These are phyloP conservation scores for Lentinula edodes DNA, from an alignment of 768 basidiomycete genomes.

Conservation along the genomic window DNA sequence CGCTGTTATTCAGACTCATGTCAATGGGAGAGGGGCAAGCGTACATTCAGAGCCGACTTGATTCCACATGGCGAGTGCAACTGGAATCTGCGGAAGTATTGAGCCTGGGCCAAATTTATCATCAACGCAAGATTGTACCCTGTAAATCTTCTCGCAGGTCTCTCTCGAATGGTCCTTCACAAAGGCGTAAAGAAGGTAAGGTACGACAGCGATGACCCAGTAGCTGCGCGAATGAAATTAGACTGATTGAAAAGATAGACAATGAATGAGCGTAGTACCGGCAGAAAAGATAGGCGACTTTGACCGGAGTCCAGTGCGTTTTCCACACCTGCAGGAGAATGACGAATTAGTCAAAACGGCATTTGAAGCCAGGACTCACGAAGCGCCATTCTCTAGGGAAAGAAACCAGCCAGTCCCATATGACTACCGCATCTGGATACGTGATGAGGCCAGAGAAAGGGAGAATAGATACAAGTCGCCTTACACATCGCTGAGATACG, in stretches of 20 bases:
- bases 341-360: conserved; percentile 7
- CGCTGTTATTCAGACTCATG: conserved; percentile 8
- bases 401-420: conserved; percentile 85
- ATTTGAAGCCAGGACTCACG: conserved; percentile 31
- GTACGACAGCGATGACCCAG: conserved; percentile 78
- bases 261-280: conserved; percentile 41
- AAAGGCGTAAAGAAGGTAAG: conserved; percentile 74
- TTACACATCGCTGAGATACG: conserved; percentile 63
- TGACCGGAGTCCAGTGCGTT: conserved; percentile 81
- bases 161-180: conserved; percentile 60
- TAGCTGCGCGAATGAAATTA: conserved; percentile 42
- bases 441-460: conserved; percentile 1
- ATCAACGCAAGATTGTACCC: conserved; percentile 30
- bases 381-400: conserved; percentile 74
- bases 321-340: conserved; percentile 62
- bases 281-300: conserved; percentile 79
- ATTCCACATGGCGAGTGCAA: conserved; percentile 82
- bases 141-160: conserved; percentile 67
- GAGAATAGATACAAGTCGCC: conserved; percentile 17
- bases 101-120: conserved; percentile 1
- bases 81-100: conserved; percentile 52
- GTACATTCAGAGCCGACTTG: conserved; percentile 78
- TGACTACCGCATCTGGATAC: conserved; percentile 63
- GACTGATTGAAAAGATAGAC: conserved; percentile 8
- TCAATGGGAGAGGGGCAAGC: conserved; percentile 16